Percentiles rank a stretch among this genome's conserved stretches.
These are phyloP conservation scores for Croton setiger DNA, from an alignment of 441 rosid species.

Conservation along the genomic window DNA sequence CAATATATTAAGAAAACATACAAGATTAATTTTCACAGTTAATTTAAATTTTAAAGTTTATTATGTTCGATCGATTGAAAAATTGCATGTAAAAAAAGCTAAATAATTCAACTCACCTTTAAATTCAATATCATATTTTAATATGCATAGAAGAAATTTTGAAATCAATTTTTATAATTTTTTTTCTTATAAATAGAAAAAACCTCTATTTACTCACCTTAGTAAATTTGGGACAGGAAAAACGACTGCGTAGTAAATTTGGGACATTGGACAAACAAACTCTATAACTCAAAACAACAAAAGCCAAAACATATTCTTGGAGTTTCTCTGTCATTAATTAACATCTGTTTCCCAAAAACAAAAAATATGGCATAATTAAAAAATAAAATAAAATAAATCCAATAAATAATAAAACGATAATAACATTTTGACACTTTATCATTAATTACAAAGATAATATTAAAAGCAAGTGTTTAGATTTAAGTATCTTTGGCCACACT, in stretches of 20 bases:
- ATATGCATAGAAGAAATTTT: too few species aligned
- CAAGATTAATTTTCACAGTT: too few species aligned
- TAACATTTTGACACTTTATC: background rate
- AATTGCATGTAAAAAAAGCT: too few species aligned
- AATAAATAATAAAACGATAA: background rate
- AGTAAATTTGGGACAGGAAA: background rate
- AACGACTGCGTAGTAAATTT: background rate
- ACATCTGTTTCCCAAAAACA: background rate
- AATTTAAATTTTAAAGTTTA: too few species aligned
- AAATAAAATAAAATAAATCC: background rate
- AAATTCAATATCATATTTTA: too few species aligned
- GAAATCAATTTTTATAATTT: too few species aligned
- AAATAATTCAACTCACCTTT: too few species aligned
- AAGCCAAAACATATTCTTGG: background rate
- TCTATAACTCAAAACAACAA: background rate
- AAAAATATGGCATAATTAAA: background rate
- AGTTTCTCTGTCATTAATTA: background rate
- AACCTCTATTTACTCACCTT: background rate
- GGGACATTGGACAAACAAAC: background rate
- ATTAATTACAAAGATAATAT: background rate
- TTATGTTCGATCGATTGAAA: too few species aligned
- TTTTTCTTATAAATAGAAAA: background rate
- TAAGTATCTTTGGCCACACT: background rate
- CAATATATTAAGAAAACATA: too few species aligned
- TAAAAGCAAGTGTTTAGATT: background rate